Evolutionary conservation across 805 yeast genomes (phyloP).

Genomic region (Wickerhamiella sorbophila): DNA sequence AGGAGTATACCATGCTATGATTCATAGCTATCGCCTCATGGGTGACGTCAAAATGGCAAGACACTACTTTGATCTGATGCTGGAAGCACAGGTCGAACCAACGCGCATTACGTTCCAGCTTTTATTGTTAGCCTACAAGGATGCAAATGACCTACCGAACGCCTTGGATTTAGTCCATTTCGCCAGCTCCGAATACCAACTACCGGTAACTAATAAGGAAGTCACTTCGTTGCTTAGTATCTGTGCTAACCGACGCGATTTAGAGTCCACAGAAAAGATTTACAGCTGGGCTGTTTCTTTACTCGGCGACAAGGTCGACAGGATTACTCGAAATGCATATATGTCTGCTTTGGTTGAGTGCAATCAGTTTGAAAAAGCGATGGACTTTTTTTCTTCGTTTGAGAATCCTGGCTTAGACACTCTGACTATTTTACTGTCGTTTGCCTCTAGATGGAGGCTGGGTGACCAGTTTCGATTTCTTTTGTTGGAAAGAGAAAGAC

Average conservation of each 20-base stretch:
- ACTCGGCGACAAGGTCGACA: slow-evolving; percentile 16
- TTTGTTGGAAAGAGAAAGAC: neutral
- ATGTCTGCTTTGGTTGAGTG: slow-evolving; percentile 22
- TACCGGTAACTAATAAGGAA: slow-evolving; percentile 16
- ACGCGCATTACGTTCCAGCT: slow-evolving; percentile 23
- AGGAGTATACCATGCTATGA: slow-evolving; percentile 32
- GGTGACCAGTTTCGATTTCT: slow-evolving; percentile 1
- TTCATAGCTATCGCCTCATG: slow-evolving; percentile 29
- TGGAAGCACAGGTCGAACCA: slow-evolving; percentile 21
- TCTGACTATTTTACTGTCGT: slow-evolving; percentile 16
- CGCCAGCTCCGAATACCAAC: slow-evolving; percentile 12
- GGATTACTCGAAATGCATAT: slow-evolving; percentile 22
- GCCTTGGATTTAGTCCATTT: slow-evolving; percentile 20
- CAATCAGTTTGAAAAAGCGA: slow-evolving; percentile 22
- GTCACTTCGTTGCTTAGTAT: slow-evolving; percentile 19
- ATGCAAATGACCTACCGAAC: slow-evolving; percentile 26
- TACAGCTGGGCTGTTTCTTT: slow-evolving; percentile 19
- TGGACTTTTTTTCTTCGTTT: slow-evolving; percentile 19
- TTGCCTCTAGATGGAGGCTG: slow-evolving; percentile 12
- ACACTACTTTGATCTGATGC: slow-evolving; percentile 26
- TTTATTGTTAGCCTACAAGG: slow-evolving; percentile 26
- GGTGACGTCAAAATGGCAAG: slow-evolving; percentile 28
- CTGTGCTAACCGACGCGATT: slow-evolving; percentile 21
- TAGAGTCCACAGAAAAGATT: slow-evolving; percentile 16
- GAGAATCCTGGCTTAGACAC: slow-evolving; percentile 15